Base-by-base conservation (phyloP, 1,284 basidiomycete genomes). In the Papiliotrema flavescens region DNA sequence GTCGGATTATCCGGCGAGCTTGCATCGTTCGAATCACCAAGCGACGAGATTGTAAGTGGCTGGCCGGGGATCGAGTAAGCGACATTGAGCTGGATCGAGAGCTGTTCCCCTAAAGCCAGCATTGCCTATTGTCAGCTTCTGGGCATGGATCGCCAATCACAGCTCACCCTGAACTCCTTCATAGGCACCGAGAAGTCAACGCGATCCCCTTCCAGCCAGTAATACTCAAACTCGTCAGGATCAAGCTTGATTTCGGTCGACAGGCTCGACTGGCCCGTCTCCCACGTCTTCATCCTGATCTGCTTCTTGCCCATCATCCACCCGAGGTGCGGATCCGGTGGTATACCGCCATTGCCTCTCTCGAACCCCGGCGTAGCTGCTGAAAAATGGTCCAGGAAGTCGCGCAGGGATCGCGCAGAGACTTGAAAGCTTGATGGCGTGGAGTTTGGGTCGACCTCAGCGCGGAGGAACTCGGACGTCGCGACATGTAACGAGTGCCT, bases 361-460 rank as follows among this genome's bases (percentile, higher is more conserved):
- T 22, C 17, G 19, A 48, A 48, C 8, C 46, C 35, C 15, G 46
- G 34, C 3, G 46, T 24, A 9, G 57, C 53, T 17, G 72, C 60
- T 26, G 66, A 59, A 43, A 77, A 77, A 57, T 77, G 74, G 20
- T 77, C 74, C 8, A 76, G 63, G 73, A 73, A 74, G 47, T 75
- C 72, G 42, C 67, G 63, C 11, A 77, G 60, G 2, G 66, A 64
- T 11, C 66, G 65, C 5, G 74, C 67, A 9, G 68, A 52, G 23
- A 76, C 66, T 23, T 59, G 57, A 51, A 76, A 75, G 3, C 61
- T 64, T 0, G 69, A 73, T 3, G 74, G 71, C 3, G 70, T 69
- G 0, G 74, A 60, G 15, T 66, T 61, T 13, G 69, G 69, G 51
- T 77, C 68, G 11, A 76, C 69, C 17, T 70, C 61, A 2, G 66